Base-by-base conservation (phyloP, 352 stramenopile genomes). In the Pilasporangium apinafurcum region DNA sequence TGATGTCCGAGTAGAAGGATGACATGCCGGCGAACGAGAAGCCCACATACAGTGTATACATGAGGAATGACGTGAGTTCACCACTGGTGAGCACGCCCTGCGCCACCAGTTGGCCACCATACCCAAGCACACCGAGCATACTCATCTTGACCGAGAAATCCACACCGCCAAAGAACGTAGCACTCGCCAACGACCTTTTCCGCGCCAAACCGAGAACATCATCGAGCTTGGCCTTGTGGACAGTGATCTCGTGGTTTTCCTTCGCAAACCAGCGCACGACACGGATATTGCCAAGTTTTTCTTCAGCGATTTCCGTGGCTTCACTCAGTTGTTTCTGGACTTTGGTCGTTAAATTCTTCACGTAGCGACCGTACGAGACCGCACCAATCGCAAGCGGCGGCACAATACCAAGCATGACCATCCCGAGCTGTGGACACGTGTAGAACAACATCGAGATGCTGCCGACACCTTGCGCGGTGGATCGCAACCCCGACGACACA, bases 41-140 rank as follows among this genome's bases (percentile, higher is more conserved):
- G 6, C 86, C 89, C 14, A 97, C 90, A 35, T 96, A 93, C 28
- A 98, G 69, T 16, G 91, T 91, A 59, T 97, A 98, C 46, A 96
- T 76, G 44, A 97, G 56, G 65, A 98, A 98, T 1, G 89, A 92
- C 16, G 88, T 96, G 24, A 98, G 75, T 24, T 92, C 76, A n/a
- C 92, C 93, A 20, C 87, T 74, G 0, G 82, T 95, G 35, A 98
- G 66, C 31, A 85, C 46, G 1, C 72, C 82, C 14, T 90, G 63
- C 13, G 81, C 67, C 9, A 98, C 91, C 62, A 97, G 84, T 47
- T 87, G 73, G 6, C 92, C 95, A 14, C 91, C 93, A 59, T 96
- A 97, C 46, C 88, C 91, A 14, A 97, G 70, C 37, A 95, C 80
- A 2, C 76, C 83, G 4, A 97, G 69, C 61, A 96, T 85, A 38